Evolutionary conservation across 2,329 filamentous ascomycete genomes (phyloP).

Genomic region (Fusarium sp.): DNA sequence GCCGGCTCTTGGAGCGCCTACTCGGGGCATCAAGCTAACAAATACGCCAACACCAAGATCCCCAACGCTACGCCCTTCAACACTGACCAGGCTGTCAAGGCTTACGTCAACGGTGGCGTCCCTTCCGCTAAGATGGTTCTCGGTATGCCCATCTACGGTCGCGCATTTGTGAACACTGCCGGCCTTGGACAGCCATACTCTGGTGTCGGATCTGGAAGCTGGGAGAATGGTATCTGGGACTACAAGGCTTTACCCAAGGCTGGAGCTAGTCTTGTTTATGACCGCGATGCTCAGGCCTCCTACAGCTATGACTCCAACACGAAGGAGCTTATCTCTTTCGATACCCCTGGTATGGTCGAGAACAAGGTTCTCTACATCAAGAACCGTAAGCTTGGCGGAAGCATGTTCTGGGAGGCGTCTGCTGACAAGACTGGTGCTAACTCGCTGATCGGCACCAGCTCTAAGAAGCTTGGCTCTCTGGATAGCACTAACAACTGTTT

Average conservation of each 20-base stretch:
- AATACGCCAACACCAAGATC: slow-evolving; percentile 67
- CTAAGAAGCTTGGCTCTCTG: slow-evolving; percentile 55
- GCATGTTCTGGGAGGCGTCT: slow-evolving; percentile 88
- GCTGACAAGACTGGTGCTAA: slow-evolving; percentile 69
- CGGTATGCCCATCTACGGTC: slow-evolving; percentile 84
- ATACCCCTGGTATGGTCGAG: slow-evolving; percentile 68
- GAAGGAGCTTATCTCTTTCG: slow-evolving; percentile 76
- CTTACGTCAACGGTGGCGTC: slow-evolving; percentile 73
- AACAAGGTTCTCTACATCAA: slow-evolving; percentile 75
- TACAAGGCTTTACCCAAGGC: slow-evolving; percentile 79
- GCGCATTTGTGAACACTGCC: slow-evolving; percentile 65
- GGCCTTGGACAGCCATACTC: slow-evolving; percentile 50
- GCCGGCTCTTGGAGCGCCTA: slow-evolving; percentile 73
- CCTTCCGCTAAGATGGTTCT: slow-evolving; percentile 74
- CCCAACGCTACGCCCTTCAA: slow-evolving; percentile 74
- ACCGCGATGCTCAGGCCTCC: slow-evolving; percentile 68
- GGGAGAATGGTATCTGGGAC: slow-evolving; percentile 81
- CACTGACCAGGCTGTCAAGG: slow-evolving; percentile 70
- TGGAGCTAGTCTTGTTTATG: slow-evolving; percentile 68
- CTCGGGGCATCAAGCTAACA: slow-evolving; percentile 77
- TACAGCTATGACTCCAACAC: slow-evolving; percentile 75
- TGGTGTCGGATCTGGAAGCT: slow-evolving; percentile 74
- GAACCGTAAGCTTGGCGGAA: slow-evolving; percentile 72
- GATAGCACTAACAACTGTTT: slow-evolving; percentile 62
- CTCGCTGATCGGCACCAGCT: slow-evolving; percentile 68